Evolutionary conservation across 257 asterid genomes (phyloP).

Genomic region (Datura wrightii): DNA sequence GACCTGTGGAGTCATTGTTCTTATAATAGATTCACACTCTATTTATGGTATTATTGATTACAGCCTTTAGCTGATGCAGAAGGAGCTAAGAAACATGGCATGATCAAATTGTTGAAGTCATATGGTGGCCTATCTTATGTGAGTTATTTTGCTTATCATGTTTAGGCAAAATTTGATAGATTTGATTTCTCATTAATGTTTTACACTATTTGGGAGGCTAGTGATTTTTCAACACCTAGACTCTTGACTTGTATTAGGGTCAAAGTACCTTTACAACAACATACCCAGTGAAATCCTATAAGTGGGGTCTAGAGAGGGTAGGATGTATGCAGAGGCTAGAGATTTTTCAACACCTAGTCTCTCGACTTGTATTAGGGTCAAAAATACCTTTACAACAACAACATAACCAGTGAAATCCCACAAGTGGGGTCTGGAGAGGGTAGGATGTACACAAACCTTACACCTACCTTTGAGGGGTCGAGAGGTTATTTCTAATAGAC

Average conservation of each 20-base stretch:
- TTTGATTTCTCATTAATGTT: background rate
- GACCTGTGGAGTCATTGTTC: slow-evolving; percentile 1
- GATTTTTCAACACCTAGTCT: no score
- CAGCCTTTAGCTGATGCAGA: slow-evolving; percentile 99
- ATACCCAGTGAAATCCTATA: no score
- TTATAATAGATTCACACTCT: slow-evolving; percentile 10
- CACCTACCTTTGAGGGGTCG: no score
- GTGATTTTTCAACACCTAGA: background rate
- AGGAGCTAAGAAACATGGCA: slow-evolving; percentile 74
- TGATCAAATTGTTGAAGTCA: slow-evolving; percentile 74
- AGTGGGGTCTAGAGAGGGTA: no score
- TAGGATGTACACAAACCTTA: no score
- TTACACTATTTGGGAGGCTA: background rate
- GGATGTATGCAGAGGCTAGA: no score
- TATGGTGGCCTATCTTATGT: slow-evolving; percentile 90
- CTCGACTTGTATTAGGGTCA: no score
- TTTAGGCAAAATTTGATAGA: background rate
- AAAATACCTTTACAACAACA: no score
- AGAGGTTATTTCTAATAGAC: no score
- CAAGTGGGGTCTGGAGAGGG: no score
- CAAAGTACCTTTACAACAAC: no score
- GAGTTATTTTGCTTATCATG: slow-evolving; percentile 46
- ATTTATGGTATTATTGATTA: slow-evolving; percentile 33
- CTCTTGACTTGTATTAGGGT: background rate
- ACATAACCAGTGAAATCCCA: no score